Percentiles rank a stretch among this genome's conserved stretches.
These are phyloP conservation scores for Penicillium paradoxum DNA, from an alignment of 495 filamentous ascomycete species.

Conservation along the genomic window DNA sequence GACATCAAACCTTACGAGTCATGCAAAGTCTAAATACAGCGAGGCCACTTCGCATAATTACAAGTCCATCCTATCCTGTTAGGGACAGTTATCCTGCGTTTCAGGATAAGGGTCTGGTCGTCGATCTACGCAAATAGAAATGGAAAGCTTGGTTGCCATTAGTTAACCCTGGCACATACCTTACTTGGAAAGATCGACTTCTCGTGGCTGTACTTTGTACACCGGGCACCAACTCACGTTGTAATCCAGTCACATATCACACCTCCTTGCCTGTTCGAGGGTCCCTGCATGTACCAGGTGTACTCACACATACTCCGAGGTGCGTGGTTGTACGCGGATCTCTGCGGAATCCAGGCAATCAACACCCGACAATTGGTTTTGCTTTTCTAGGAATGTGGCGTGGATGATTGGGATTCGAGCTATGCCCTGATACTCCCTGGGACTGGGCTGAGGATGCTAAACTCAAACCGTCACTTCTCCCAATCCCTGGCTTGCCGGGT, in stretches of 20 bases:
- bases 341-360: conserved; percentile 4
- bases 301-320: conserved; percentile 1
- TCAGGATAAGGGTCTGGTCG: not conserved
- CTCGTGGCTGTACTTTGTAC: not conserved
- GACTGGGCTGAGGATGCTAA: not conserved
- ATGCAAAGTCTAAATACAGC: not conserved
- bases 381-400: conserved; percentile 10
- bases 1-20: conserved; percentile 5
- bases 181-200: not conserved
- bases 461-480: not conserved
- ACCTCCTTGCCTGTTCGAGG: conserved; percentile 5
- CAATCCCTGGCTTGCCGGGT: not conserved
- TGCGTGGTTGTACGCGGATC: conserved; percentile 6
- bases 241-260: not conserved
- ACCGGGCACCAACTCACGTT: not conserved
- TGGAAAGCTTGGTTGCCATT: not conserved
- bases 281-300: conserved; percentile 7
- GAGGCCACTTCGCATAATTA: not conserved
- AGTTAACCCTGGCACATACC: not conserved
- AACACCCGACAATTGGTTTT: conserved; percentile 1
- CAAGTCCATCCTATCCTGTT: not conserved
- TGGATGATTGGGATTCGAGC: conserved; percentile 14
- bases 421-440: conserved; percentile 9
- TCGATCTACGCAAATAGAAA: not conserved
- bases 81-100: not conserved